Evolutionary conservation across 2,329 filamentous ascomycete species (phyloP), one percentile per base, ranked within the genome.

Genomic region (Akanthomyces lecanii): DNA sequence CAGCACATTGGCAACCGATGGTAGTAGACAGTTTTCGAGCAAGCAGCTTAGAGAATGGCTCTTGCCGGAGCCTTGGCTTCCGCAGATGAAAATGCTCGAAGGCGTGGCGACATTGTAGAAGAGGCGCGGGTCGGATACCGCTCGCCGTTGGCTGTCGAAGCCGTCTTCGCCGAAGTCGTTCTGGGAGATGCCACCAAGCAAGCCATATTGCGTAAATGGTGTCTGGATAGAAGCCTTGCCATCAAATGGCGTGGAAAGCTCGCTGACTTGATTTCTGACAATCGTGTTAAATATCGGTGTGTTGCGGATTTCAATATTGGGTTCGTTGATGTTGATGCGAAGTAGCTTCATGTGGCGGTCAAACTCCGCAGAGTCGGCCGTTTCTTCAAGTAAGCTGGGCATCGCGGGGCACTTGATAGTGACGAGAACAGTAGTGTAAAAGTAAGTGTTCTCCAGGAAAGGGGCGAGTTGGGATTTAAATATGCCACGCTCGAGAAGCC

Each of bases 41-140:
- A 84, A 65, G 55, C 80, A 84, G 1, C 81, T 81, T 1, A 87
- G 74, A 0, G 83, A 86, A 64, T 89, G 85, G 52, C 83, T 86
- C 69, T 89, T 89, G 0, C 86, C 86, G 0, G 82, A 85, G 1
- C 86, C 85, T 64, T 89, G 85, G 23, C 82, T 84, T 1, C 86
- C 85, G 61, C 86, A 89, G 38, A 89, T 84, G 71, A 89, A 89
- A 4, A 79, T 76, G 18, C 85, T 87, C 0, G 81, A 85, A 0
- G 86, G 86, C 0, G 75, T 72, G 0, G 78, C 67, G 2, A 82
- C 73, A 58, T 83, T 82, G 70, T 79, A 78, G 48, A 78, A 80
- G 0, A 82, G 58, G 0, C 79, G 69, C 0, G 69, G 68, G 28
- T 72, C 71, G 4, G 45, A 33, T 5, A 12, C 38, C 23, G 40